Evolutionary conservation across 2,329 filamentous ascomycete species (phyloP).

Genomic region (Amylocarpus encephaloides): DNA sequence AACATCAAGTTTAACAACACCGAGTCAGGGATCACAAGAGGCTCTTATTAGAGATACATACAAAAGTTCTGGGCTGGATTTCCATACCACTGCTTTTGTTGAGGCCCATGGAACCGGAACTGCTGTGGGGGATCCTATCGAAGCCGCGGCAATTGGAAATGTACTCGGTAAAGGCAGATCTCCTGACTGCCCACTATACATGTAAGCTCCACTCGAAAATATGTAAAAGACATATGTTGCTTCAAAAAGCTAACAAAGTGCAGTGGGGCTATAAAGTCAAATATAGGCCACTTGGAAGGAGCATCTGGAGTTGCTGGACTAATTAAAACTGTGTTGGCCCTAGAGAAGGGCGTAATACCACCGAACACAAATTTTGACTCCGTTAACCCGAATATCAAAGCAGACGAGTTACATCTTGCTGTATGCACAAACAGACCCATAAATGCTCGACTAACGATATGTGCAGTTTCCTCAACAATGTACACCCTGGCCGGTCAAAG

Average conservation of each 20-base stretch:
- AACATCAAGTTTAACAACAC: constrained; percentile 48
- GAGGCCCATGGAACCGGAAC: constrained; percentile 16
- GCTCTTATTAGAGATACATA: constrained; percentile 11
- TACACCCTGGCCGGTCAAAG: constrained; percentile 10
- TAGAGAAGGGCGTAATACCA: constrained; percentile 36
- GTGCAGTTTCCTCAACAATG: constrained; percentile 7
- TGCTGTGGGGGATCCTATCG: constrained; percentile 9
- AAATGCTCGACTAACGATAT: not conserved
- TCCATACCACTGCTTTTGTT: constrained; percentile 2
- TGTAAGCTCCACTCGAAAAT: constrained; percentile 12
- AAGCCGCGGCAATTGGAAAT: constrained; percentile 4
- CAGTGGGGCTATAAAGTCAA: constrained; percentile 30
- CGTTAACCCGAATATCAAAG: constrained; percentile 30
- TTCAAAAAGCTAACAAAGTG: not conserved
- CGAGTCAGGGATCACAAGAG: constrained; percentile 39
- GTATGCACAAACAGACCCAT: constrained; percentile 6
- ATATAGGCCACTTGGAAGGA: constrained; percentile 32
- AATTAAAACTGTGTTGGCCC: constrained; percentile 35
- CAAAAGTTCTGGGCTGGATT: constrained; percentile 6
- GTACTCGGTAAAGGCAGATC: not conserved
- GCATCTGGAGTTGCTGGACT: constrained; percentile 32
- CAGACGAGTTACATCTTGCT: constrained; percentile 29
- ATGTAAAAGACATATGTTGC: not conserved
- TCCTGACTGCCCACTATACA: constrained; percentile 5
- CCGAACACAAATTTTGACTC: constrained; percentile 36